phyloP scores from a whole-genome alignment of 805 yeast species.

The Torulaspora microellipsoides region DNA sequence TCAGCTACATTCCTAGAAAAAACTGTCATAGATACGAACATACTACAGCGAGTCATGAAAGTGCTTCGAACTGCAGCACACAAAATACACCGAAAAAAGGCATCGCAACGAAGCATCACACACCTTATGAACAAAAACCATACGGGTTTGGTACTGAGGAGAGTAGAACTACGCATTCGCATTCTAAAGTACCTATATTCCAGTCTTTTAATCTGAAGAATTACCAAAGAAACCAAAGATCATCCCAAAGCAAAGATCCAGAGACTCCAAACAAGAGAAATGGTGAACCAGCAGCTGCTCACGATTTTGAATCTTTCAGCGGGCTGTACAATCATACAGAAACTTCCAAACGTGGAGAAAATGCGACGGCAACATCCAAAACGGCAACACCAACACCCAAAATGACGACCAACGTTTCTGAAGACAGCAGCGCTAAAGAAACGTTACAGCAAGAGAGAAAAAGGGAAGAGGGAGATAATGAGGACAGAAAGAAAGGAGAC shows the following conservation, averaged over 20 bases:
- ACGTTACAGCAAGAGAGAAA: neutral
- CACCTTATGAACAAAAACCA: constrained; percentile 34
- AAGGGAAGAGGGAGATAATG: constrained; percentile 1
- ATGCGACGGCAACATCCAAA: neutral
- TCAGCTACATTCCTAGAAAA: constrained; percentile 13
- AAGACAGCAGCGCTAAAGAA: no score
- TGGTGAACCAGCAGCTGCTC: no score
- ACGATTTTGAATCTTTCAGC: no score
- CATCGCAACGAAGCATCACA: constrained; percentile 13
- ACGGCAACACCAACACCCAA: neutral
- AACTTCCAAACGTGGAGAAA: neutral
- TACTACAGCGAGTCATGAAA: neutral
- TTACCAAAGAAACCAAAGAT: constrained; percentile 19
- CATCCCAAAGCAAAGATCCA: constrained; percentile 4
- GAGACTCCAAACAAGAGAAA: constrained; percentile 3
- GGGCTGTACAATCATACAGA: neutral
- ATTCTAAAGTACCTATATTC: constrained; percentile 18
- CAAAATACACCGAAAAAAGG: constrained; percentile 1
- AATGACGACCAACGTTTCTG: neutral
- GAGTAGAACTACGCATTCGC: constrained; percentile 2
- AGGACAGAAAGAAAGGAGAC: neutral
- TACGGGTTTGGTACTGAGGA: constrained; percentile 30
- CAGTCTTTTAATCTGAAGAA: constrained; percentile 30
- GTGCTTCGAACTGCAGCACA: neutral
- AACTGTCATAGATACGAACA: constrained; percentile 1